Evolutionary conservation across 1,284 basidiomycete genomes (phyloP).

Genomic region (Rugosomyces carneus): DNA sequence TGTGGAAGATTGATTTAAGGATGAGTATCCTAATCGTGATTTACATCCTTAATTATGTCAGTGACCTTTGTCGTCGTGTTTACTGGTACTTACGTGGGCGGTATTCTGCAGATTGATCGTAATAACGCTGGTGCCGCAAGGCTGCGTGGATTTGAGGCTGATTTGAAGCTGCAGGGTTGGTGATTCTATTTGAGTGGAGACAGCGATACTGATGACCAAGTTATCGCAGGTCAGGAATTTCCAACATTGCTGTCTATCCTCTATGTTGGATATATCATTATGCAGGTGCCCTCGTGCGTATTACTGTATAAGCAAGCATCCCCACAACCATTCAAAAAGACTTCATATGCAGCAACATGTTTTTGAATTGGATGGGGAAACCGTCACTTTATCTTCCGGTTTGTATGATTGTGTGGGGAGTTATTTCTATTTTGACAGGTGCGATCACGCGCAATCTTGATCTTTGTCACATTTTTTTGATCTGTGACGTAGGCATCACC

Average conservation of each 20-base stretch:
- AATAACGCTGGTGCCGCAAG: constrained; percentile 63
- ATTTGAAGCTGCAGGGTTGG: constrained; percentile 53
- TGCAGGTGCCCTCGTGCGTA: constrained; percentile 73
- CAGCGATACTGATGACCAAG: too few species aligned
- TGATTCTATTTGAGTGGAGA: background rate
- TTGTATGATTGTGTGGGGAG: constrained; percentile 72
- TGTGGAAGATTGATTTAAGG: constrained; percentile 56
- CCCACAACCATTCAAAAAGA: background rate
- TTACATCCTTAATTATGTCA: constrained; percentile 63
- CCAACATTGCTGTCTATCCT: constrained; percentile 68
- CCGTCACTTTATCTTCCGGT: constrained; percentile 70
- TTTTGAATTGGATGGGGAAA: constrained; percentile 63
- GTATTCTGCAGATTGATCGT: constrained; percentile 46
- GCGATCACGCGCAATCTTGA: constrained; percentile 1
- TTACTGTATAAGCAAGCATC: background rate
- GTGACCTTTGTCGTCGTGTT: constrained; percentile 13
- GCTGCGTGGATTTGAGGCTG: constrained; percentile 64
- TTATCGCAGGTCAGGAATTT: constrained; percentile 49
- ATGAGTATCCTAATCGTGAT: constrained; percentile 64
- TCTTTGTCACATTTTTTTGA: background rate
- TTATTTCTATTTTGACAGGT: constrained; percentile 60
- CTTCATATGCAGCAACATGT: constrained; percentile 53
- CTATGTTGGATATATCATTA: constrained; percentile 74
- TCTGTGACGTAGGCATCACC: constrained; percentile 41
- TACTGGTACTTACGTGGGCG: too few species aligned